These are phyloP conservation scores for Globisporangium abappressorium DNA, from an alignment of 352 stramenopile genomes.

Conservation along the genomic window DNA sequence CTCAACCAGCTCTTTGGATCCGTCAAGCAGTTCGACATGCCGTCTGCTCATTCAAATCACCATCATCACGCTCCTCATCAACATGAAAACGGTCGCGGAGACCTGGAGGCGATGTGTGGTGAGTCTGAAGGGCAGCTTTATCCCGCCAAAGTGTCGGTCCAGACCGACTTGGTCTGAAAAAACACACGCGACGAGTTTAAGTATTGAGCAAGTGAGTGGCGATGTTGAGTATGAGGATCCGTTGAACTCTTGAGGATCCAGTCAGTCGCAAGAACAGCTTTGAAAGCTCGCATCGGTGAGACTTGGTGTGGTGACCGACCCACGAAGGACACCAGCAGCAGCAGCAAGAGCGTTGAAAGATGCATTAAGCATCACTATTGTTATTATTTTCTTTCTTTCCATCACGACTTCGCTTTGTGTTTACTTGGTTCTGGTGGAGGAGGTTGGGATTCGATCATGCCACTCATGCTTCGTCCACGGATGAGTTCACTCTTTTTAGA, in stretches of 20 bases:
- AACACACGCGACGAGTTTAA: neutral
- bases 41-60: neutral
- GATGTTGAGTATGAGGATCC: neutral
- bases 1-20: conserved; percentile 56
- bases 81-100: neutral
- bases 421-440: neutral
- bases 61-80: neutral
- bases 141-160: neutral
- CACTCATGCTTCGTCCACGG: neutral
- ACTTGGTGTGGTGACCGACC: neutral
- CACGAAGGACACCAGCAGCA: neutral
- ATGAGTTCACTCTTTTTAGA: neutral
- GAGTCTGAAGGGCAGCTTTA: conserved; percentile 1
- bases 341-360: neutral
- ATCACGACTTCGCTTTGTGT: neutral
- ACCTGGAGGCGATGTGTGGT: conserved; percentile 6
- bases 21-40: conserved; percentile 54
- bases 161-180: neutral
- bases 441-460: neutral
- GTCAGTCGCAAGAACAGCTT: neutral
- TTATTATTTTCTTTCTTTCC: neutral
- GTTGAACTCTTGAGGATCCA: neutral
- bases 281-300: neutral
- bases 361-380: neutral
- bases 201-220: neutral